phyloP scores from a whole-genome alignment of 257 asterid genomes.

The Coffea canephora region DNA sequence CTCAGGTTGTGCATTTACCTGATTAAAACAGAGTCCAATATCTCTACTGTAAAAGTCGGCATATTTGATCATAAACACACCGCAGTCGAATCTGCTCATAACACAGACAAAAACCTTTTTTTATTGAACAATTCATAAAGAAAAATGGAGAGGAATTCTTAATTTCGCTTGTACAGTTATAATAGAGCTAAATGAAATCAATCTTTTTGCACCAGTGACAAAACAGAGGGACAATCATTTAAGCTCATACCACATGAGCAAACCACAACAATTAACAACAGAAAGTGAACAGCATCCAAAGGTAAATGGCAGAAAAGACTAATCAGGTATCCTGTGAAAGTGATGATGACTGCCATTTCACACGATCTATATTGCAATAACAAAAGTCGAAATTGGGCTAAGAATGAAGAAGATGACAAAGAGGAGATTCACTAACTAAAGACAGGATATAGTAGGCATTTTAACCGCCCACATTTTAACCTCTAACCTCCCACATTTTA shows the following conservation, averaged over 20 bases:
- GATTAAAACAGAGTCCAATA: conserved; percentile 70
- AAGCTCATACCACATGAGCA: not conserved
- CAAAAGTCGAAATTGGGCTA: not conserved
- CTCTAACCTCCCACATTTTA: not conserved
- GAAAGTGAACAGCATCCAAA: not conserved
- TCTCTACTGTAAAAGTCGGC: conserved; percentile 89
- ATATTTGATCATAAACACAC: conserved; percentile 91
- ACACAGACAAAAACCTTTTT: conserved; percentile 10
- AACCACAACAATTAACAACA: not conserved
- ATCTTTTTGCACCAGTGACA: not conserved
- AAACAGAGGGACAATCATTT: not conserved
- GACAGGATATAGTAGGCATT: not conserved
- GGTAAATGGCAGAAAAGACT: not conserved
- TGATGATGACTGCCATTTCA: not conserved
- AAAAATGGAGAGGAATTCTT: not conserved
- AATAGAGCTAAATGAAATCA: not conserved
- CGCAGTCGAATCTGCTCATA: conserved; percentile 78
- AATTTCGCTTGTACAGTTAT: not conserved
- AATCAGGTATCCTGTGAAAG: not conserved
- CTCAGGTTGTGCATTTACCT: conserved; percentile 43
- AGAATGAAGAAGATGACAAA: not conserved
- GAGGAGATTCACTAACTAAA: not conserved
- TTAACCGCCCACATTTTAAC: not conserved
- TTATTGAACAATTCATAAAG: not conserved
- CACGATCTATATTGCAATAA: not conserved